Evolutionary conservation across 441 rosid genomes (phyloP).

Genomic region (Eutrema salsugineum): DNA sequence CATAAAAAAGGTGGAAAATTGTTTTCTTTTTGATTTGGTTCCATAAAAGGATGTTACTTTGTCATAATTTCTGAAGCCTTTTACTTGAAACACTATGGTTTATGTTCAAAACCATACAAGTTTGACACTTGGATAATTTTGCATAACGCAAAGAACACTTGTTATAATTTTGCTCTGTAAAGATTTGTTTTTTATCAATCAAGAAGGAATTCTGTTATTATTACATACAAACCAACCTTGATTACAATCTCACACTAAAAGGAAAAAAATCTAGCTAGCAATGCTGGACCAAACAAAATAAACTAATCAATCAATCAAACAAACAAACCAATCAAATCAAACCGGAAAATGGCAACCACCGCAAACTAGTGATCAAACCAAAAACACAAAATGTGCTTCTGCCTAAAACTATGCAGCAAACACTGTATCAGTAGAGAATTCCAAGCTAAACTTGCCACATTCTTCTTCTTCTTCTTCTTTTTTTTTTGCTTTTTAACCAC

Average conservation of each 20-base stretch:
- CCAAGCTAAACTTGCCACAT: neutral
- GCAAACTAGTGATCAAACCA: neutral
- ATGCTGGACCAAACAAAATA: neutral
- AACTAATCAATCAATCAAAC: neutral
- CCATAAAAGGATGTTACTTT: neutral
- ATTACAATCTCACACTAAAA: constrained; percentile 7
- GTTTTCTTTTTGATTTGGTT: neutral
- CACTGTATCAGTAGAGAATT: neutral
- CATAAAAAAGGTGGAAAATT: neutral
- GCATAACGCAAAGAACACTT: neutral
- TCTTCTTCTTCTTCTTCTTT: neutral
- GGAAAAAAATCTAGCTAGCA: neutral
- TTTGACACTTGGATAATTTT: neutral
- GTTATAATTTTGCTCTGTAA: neutral
- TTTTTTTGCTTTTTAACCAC: neutral
- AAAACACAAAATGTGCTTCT: constrained; percentile 4
- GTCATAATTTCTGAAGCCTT: neutral
- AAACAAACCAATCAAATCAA: constrained; percentile 10
- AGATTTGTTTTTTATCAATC: neutral
- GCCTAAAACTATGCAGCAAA: constrained; percentile 28
- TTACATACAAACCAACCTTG: constrained; percentile 15
- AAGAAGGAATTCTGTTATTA: constrained; percentile 10
- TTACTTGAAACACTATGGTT: neutral
- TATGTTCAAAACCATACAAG: too few species aligned
- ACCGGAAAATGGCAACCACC: constrained; percentile 2